Evolutionary conservation across 169 alveolate species (phyloP).

Genomic region (Toxoplasma gondii): DNA sequence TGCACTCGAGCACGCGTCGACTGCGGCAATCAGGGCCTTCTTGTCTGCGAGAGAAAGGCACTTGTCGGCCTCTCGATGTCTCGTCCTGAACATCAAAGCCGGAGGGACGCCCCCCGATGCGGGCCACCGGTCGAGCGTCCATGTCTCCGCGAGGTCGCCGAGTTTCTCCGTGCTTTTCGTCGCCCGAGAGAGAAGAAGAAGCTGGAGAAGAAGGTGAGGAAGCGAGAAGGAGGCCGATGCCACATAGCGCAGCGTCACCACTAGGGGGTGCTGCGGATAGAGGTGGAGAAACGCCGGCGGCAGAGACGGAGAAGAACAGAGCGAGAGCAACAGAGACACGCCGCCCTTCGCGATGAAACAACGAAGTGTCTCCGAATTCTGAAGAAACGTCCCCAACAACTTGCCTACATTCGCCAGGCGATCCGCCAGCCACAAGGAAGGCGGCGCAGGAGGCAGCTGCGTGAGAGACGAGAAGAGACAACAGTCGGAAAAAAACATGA

Average conservation of each 20-base stretch:
- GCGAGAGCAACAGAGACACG: slow-evolving; percentile 54
- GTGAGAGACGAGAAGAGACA: background rate
- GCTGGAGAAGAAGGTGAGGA: slow-evolving; percentile 65
- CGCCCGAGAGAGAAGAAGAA: slow-evolving; percentile 47
- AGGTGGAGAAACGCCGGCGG: slow-evolving; percentile 61
- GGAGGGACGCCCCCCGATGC: slow-evolving; percentile 7
- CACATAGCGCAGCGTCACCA: slow-evolving; percentile 50
- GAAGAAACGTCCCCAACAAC: slow-evolving; percentile 39
- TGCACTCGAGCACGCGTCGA: slow-evolving; percentile 57
- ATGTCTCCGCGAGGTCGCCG: background rate
- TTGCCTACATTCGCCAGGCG: slow-evolving; percentile 53
- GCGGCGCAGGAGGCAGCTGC: slow-evolving; percentile 49
- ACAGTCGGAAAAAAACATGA: background rate
- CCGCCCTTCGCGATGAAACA: slow-evolving; percentile 55
- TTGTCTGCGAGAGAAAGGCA: background rate
- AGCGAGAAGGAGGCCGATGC: slow-evolving; percentile 56
- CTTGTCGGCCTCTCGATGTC: slow-evolving; percentile 8
- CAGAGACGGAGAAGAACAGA: slow-evolving; percentile 44
- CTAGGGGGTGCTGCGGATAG: slow-evolving; percentile 62
- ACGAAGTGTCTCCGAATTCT: slow-evolving; percentile 47
- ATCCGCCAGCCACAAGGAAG: slow-evolving; percentile 56
- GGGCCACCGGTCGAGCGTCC: slow-evolving; percentile 30
- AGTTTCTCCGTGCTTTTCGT: background rate
- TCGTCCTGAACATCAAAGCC: background rate
- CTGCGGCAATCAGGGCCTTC: slow-evolving; percentile 8